Conservation (phyloP, 768 basidiomycete genomes). For the Leccinum variicolor region DNA sequence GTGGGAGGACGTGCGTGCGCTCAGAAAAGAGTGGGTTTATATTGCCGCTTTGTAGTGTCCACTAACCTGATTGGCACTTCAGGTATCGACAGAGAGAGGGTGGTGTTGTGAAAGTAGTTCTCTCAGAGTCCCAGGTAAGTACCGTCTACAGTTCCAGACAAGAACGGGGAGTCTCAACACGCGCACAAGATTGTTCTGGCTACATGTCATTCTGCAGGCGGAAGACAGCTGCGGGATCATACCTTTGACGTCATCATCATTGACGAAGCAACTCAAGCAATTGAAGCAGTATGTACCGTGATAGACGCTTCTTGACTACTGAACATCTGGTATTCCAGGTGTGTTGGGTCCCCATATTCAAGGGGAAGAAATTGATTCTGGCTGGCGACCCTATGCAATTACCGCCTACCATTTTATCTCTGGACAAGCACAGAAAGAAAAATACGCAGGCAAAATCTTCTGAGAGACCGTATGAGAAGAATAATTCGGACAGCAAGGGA, state of each 20-base stretch:
- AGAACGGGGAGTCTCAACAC: not conserved
- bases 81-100: slow-evolving; percentile 90
- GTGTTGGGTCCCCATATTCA: slow-evolving; percentile 96
- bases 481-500: not conserved
- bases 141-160: not conserved
- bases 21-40: slow-evolving; percentile 80
- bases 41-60: not conserved
- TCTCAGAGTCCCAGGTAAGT: slow-evolving; percentile 70
- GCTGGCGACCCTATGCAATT: slow-evolving; percentile 97
- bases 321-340: slow-evolving; percentile 4
- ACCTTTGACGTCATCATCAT: slow-evolving; percentile 93
- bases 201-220: slow-evolving; percentile 93
- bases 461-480: not conserved
- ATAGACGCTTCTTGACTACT: not conserved
- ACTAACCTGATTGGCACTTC: not conserved
- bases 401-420: slow-evolving; percentile 86
- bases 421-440: slow-evolving; percentile 42
- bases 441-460: slow-evolving; percentile 2
- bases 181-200: slow-evolving; percentile 75
- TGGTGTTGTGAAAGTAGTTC: slow-evolving; percentile 76
- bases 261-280: slow-evolving; percentile 95
- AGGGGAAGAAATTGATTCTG: slow-evolving; percentile 83
- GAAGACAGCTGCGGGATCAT: slow-evolving; percentile 70
- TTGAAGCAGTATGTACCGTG: slow-evolving; percentile 74
- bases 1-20: slow-evolving; percentile 82